Base-by-base conservation (phyloP, 1,284 basidiomycete species). In the Ustilago crameri region DNA sequence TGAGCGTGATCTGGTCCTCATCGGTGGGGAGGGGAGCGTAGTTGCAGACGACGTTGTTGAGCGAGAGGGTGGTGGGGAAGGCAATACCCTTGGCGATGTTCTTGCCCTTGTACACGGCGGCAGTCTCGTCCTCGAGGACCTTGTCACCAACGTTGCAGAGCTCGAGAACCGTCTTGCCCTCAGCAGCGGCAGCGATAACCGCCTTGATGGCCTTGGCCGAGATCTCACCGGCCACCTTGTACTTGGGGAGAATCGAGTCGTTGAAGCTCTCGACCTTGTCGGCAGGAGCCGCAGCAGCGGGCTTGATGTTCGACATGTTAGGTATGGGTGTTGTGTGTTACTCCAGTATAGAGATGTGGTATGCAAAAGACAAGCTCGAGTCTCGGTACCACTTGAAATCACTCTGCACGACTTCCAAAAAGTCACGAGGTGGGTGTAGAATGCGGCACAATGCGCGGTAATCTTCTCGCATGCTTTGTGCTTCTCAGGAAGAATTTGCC, bases 61-160 rank as follows among this genome's bases (percentile, higher is more conserved):
- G 89, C 38, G 93, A 95, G 76, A 98, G 86, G 76, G 88, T 90
- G 20, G 95, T 97, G 24, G 95, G 95, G 88, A 97, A 97, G 1
- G 93, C 93, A 34, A 62, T 57, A 90, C 94, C 94, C 86, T 96
- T 96, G 85, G 86, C 79, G 63, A 94, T 87, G 86, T 93, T 93
- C 82, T 75, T 74, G 64, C 81, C 78, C 88, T 94, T 97, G 87
- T 91, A 96, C 54, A 97, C 91, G 41, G 88, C 89, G 57, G 88
- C 88, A 20, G 92, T 91, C 79, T 91, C 91, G 70, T 92, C 88
- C 84, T 93, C 91, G 83, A 98, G 87, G 82, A 93, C 88, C 85
- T 91, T 92, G 87, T 98, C 95, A 67, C 95, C 95, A 85, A 93
- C 90, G 68, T 91, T 85, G 85, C 92, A 95, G 53, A 98, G 88